Evolutionary conservation across 495 filamentous ascomycete genomes (phyloP).

Genomic region (Hypoxylon trugodes): DNA sequence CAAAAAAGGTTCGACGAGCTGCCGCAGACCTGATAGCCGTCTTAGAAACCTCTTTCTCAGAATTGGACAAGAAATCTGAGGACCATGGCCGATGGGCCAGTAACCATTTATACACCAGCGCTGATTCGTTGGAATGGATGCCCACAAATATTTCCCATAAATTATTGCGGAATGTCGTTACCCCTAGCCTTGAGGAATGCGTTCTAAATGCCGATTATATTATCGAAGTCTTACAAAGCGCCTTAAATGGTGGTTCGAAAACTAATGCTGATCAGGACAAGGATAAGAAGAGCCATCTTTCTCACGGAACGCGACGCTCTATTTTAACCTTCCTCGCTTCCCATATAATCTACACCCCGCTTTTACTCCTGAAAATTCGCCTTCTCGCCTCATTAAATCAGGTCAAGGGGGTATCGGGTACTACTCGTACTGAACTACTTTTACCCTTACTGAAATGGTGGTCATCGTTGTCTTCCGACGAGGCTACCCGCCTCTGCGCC

Average conservation of each 20-base stretch:
- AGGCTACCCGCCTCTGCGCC: conserved; percentile 45
- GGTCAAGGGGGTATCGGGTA: conserved; percentile 71
- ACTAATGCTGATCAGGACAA: conserved; percentile 44
- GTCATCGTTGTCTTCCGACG: conserved; percentile 57
- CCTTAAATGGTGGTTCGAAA: conserved; percentile 58
- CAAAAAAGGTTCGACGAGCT: conserved; percentile 75
- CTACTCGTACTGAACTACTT: conserved; percentile 72
- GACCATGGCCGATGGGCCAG: conserved; percentile 44
- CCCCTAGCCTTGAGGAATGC: conserved; percentile 82
- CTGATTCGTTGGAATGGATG: conserved; percentile 66
- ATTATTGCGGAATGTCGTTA: conserved; percentile 69
- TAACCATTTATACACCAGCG: conserved; percentile 59
- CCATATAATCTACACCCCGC: conserved; percentile 72
- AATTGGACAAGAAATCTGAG: conserved; percentile 31
- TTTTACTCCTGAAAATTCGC: conserved; percentile 70
- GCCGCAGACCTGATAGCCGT: conserved; percentile 69
- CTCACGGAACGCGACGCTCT: conserved; percentile 69
- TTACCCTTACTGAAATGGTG: conserved; percentile 74
- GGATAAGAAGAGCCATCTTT: conserved; percentile 62
- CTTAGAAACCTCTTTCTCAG: conserved; percentile 47
- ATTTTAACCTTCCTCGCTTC: conserved; percentile 77
- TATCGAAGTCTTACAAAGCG: conserved; percentile 63
- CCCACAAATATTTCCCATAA: conserved; percentile 61
- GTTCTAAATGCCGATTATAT: conserved; percentile 76
- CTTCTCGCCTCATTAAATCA: conserved; percentile 76